These are phyloP conservation scores for Solanum aculeatissimum DNA, from an alignment of 305 asterid genomes.

Conservation along the genomic window DNA sequence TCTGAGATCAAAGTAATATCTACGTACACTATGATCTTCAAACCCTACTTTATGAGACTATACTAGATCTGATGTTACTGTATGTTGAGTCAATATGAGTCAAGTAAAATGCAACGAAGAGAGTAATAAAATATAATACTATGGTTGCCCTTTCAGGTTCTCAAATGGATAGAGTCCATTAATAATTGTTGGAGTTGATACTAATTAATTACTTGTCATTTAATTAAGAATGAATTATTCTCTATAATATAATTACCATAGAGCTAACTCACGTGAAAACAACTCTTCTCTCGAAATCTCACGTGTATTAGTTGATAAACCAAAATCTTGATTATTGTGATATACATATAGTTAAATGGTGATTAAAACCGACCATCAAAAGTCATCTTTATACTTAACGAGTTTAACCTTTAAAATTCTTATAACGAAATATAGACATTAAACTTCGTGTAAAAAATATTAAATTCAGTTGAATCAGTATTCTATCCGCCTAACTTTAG, in stretches of 20 bases:
- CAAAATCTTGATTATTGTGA: background rate
- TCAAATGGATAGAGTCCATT: background rate
- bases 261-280: background rate
- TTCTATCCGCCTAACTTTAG: background rate
- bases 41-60: fast-evolving
- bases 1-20: background rate
- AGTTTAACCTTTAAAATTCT: background rate
- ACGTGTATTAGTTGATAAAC: background rate
- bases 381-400: background rate
- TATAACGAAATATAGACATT: background rate
- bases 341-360: background rate
- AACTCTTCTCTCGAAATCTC: background rate
- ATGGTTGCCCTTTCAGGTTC: background rate
- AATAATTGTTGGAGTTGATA: background rate
- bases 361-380: background rate
- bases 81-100: background rate
- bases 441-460: background rate
- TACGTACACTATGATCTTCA: fast-evolving
- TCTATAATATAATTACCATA: background rate
- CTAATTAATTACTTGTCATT: background rate
- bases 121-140: background rate
- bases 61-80: fast-evolving
- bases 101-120: fast-evolving
- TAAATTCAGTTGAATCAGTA: background rate
- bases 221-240: background rate